Evolutionary conservation across 164 flowering plant genomes (phyloP).

Genomic region (Berberis thunbergii): DNA sequence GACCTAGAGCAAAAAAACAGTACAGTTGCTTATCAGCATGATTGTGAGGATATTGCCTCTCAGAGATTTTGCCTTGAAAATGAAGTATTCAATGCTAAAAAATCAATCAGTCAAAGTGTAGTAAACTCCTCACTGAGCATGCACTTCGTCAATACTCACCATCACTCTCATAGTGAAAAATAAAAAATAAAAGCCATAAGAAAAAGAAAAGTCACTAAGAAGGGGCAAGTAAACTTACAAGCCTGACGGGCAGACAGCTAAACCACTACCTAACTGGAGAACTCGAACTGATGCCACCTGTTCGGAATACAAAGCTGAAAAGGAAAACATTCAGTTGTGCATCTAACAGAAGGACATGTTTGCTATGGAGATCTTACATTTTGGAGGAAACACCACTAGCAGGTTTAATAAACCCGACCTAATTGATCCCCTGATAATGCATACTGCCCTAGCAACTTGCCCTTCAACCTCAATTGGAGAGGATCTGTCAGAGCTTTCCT

Average conservation of each 20-base stretch:
- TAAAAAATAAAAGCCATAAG: background rate
- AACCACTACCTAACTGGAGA: slow-evolving; percentile 59
- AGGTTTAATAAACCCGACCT: slow-evolving; percentile 46
- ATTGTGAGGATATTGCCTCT: too few species aligned
- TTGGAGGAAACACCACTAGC: slow-evolving; percentile 71
- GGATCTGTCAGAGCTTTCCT: slow-evolving; percentile 16
- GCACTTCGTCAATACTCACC: too few species aligned
- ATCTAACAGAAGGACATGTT: background rate
- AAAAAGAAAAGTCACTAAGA: background rate
- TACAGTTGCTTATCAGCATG: too few species aligned
- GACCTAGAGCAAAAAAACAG: too few species aligned
- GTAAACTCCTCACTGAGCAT: too few species aligned
- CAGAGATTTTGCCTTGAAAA: too few species aligned
- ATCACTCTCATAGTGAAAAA: too few species aligned
- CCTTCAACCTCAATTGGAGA: slow-evolving; percentile 12
- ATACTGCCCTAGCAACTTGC: slow-evolving; percentile 80
- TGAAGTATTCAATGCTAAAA: too few species aligned
- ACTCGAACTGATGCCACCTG: slow-evolving; percentile 65
- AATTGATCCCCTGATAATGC: slow-evolving; percentile 48
- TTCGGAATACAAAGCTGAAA: slow-evolving; percentile 63
- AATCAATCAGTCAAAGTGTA: too few species aligned
- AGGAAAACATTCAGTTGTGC: slow-evolving; percentile 6
- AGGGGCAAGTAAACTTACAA: slow-evolving; percentile 43
- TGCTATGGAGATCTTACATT: slow-evolving; percentile 38
- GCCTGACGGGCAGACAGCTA: slow-evolving; percentile 69